Base-by-base conservation (phyloP, 176 grass and related monocot species). In the Aegilops speltoides region DNA sequence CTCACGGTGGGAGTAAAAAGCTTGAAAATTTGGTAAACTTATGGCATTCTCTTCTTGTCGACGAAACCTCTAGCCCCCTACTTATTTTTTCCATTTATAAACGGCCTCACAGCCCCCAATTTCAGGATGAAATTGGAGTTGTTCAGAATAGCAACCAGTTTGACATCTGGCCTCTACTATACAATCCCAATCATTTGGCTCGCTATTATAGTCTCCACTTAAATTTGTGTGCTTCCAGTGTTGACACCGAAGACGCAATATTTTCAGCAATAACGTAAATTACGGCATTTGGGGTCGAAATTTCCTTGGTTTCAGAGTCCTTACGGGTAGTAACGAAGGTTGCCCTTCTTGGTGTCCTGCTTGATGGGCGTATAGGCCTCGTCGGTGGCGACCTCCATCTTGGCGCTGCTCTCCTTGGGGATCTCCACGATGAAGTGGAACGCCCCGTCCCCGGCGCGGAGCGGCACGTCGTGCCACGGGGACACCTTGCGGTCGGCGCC, bases 291-390 rank as follows among this genome's bases (percentile, higher is more conserved):
- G 2, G 7, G 4, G 66, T 57, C 65, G 14, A 72, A 75, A 36
- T 87, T 66, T 60, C 20, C 2, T 26, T 1, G 8, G 56, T 61
- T 33, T 16, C 2, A 7, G 59, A 31, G 43, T 77, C 56, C 96
- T 98, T 87, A 99, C 97, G 97, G 94, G 73, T 99, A 99, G 87
- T 93, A 99, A 94, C 94, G 89, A 59, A 99, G 97, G 79, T 99
- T 93, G 29, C 97, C 97, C 83, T 99, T 99, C 89, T 99, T 99
- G 45, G 90, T 99, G 64, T 99, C 97, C 94, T 99, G 97, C 83
- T 96, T 99, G 79, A 99, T 96, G 29, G 97, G 97, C 10, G 97
- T 98, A 79, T 80, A 96, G 3, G 97, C 36, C 90, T 98, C 94
- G 81, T 96, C 94, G 20, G 97, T 99, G n/a, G 97, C 94, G 41